Evolutionary conservation across 192 early-diverging fungal species (phyloP).

Genomic region (Backusella westeae): DNA sequence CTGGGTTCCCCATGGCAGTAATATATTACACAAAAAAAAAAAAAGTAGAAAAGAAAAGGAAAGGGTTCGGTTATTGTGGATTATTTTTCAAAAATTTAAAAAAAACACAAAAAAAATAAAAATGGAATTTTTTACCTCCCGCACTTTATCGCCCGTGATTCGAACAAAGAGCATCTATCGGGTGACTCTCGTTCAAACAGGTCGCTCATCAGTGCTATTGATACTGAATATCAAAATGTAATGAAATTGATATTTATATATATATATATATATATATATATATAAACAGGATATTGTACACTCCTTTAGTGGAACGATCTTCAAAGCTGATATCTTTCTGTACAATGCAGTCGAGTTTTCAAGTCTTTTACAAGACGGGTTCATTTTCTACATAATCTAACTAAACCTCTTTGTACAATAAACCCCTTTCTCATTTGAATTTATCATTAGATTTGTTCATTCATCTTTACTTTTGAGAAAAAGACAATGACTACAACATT

Average conservation of each 20-base stretch:
- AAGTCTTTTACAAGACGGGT: background rate
- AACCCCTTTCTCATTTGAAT: background rate
- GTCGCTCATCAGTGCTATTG: background rate
- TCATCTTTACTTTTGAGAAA: background rate
- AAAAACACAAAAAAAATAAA: background rate
- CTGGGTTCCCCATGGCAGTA: constrained; percentile 68
- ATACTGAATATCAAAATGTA: too few species aligned
- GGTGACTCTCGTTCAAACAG: background rate
- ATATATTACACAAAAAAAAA: background rate
- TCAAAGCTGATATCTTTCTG: background rate
- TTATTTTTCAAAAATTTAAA: background rate
- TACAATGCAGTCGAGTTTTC: background rate
- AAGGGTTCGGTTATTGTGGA: background rate
- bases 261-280: too few species aligned
- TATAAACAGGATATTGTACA: background rate
- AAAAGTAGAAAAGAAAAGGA: background rate
- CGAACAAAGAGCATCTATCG: background rate
- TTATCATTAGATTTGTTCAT: background rate
- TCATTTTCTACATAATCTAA: background rate
- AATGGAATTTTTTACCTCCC: background rate
- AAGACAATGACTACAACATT: background rate
- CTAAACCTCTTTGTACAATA: background rate
- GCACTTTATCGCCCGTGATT: background rate
- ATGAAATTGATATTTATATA: too few species aligned
- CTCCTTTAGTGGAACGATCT: background rate